Base-by-base conservation (phyloP, 2,329 filamentous ascomycete genomes). In the Diaporthe citriasiana region DNA sequence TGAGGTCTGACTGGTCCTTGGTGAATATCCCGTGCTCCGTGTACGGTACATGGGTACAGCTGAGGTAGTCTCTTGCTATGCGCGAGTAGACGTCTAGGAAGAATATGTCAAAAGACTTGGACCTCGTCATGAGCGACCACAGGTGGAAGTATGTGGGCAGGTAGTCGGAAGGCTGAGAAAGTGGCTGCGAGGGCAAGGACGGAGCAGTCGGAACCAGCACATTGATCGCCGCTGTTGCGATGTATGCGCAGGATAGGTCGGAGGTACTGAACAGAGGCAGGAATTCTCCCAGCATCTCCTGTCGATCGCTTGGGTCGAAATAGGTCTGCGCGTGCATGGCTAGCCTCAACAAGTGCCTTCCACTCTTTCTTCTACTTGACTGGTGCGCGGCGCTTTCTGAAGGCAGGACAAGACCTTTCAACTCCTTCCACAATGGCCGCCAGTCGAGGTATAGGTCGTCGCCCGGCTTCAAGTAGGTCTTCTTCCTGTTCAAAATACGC, bases 91-190 rank as follows among this genome's bases (percentile, higher is more conserved):
- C 89, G 83, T 99, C 97, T 76, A 98, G 90, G 79, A 97, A 95
- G 76, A 93, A 93, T 73, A 94, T 90, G 82, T 99, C 97, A 75
- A 97, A 93, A 4, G 92, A 89, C 82, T 94, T 97, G 0, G 96
- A 98, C 69, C 97, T 90, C 78, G 95, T 97, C 77, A 98, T 92
- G 55, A 98, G 88, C 1, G 95, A 97, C 97, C 97, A 99, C 1
- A 98, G 85, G 82, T 99, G 97, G 86, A 99, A 99, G 78, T 98
- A 93, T 0, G 96, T 98, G 4, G 97, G 97, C 47, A 98, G 86
- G 79, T 97, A 96, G 80, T 96, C 92, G 77, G 95, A 93, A 0
- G 97, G 96, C 78, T 95, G 92, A n/a, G 97, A 90, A 78, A 95
- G 91, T 42, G 88, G 87, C 78, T 93, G 90, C 40, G 91, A 91